Conservation (phyloP, 2,329 filamentous ascomycete species). For the Fusarium tuaranense region DNA sequence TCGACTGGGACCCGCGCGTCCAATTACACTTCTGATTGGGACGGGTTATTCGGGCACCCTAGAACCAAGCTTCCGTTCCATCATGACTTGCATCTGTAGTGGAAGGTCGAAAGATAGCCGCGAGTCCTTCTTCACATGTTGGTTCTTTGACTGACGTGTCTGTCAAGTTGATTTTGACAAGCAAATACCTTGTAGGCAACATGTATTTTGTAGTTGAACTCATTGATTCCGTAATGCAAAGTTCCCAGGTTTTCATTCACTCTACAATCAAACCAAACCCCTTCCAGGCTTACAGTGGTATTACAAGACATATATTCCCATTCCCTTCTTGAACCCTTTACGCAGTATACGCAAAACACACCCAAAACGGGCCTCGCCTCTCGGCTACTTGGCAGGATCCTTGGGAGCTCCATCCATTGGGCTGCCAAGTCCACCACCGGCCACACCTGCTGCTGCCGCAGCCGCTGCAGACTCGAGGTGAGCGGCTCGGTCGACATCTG, state of each 20-base stretch:
- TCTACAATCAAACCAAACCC: conserved; percentile 13
- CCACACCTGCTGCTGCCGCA: conserved; percentile 59
- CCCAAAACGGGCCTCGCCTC: conserved; percentile 15
- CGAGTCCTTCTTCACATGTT: conserved; percentile 13
- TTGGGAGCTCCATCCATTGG: conserved; percentile 44
- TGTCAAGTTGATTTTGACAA: background rate
- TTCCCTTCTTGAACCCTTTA: conserved; percentile 12
- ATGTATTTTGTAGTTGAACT: background rate
- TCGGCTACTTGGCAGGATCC: conserved; percentile 39
- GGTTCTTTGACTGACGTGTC: background rate
- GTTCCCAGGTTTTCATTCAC: conserved; percentile 21
- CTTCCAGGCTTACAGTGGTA: conserved; percentile 16
- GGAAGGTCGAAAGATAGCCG: conserved; percentile 8
- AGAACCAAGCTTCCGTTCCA: conserved; percentile 18
- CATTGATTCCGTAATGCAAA: conserved; percentile 14
- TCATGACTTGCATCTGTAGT: conserved; percentile 39
- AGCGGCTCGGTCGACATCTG: conserved; percentile 73
- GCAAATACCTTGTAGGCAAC: background rate
- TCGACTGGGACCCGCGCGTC: conserved; percentile 27
- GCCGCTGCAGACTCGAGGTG: conserved; percentile 63
- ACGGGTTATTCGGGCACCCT: conserved; percentile 13
- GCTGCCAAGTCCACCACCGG: conserved; percentile 49
- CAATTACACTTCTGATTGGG: conserved; percentile 14
- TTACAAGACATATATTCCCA: conserved; percentile 23
- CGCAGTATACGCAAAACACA: conserved; percentile 25